Conservation (phyloP, 495 filamentous ascomycete species). For the Bacidia rubella region DNA sequence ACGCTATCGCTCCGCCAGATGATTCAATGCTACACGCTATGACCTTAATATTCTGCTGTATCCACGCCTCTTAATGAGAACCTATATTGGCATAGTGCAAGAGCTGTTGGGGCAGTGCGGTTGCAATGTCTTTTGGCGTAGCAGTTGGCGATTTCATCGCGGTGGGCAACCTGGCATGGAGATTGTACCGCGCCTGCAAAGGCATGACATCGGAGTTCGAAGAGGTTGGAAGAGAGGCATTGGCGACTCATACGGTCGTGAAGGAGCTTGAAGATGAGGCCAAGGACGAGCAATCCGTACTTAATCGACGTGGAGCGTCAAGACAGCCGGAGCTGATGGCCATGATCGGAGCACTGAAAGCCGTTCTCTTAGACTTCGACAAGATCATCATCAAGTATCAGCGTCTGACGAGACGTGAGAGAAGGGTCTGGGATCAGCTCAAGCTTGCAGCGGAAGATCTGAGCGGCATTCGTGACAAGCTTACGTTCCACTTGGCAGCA, state of each 20-base stretch:
- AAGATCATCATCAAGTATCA: not conserved
- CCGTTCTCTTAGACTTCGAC: not conserved
- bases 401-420: not conserved
- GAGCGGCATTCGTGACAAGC: not conserved
- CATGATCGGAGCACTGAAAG: not conserved
- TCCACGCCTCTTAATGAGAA: too few species aligned
- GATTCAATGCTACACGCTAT: too few species aligned
- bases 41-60: too few species aligned
- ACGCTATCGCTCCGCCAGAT: too few species aligned
- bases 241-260: not conserved
- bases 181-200: not conserved
- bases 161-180: not conserved
- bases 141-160: not conserved
- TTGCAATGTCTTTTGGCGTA: not conserved
- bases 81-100: too few species aligned
- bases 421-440: conserved; percentile 5
- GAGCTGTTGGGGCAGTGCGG: too few species aligned
- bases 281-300: not conserved
- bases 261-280: conserved; percentile 1
- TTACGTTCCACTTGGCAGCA: not conserved
- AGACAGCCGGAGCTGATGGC: not conserved
- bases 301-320: not conserved
- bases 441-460: not conserved
- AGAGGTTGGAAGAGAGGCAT: not conserved
- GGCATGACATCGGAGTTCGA: not conserved